Percentiles rank a stretch among this genome's conserved stretches.
Evolutionary conservation across 345 rosid genomes (phyloP).

Genomic region (Pelargonium nanum): DNA sequence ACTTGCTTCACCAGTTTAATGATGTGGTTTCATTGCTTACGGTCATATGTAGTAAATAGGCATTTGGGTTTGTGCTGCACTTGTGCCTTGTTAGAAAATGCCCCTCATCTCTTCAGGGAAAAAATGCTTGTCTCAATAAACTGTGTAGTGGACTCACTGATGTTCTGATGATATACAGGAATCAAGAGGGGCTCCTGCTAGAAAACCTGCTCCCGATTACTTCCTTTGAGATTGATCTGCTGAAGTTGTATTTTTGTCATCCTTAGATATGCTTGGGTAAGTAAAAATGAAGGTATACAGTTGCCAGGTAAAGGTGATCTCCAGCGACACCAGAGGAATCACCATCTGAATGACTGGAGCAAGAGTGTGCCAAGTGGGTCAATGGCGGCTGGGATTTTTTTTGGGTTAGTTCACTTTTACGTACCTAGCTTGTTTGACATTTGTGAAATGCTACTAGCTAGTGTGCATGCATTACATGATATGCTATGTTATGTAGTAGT

Average conservation of each 20-base stretch:
- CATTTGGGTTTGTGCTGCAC: neutral
- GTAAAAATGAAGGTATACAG: neutral
- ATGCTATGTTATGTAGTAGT: neutral
- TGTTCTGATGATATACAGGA: conserved; percentile 51
- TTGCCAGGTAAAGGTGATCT: neutral
- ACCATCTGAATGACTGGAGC: no score
- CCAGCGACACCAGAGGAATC: neutral
- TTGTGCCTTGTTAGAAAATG: no score
- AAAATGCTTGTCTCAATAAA: neutral
- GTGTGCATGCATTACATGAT: neutral
- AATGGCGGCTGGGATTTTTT: no score
- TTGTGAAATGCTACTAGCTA: neutral
- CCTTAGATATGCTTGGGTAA: neutral
- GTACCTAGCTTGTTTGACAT: neutral
- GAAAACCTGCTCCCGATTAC: conserved; percentile 91
- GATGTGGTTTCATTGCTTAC: neutral
- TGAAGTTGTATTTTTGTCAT: neutral
- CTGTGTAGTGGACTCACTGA: neutral
- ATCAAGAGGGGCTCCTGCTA: conserved; percentile 80
- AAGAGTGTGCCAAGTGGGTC: no score
- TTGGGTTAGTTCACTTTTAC: neutral
- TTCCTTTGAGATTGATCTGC: conserved; percentile 38
- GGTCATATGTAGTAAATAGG: neutral
- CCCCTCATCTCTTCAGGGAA: neutral
- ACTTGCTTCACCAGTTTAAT: neutral